Percentiles rank a stretch among this genome's conserved stretches.
These are phyloP conservation scores for Phyllosticta citribraziliensis DNA, from an alignment of 2,329 filamentous ascomycete genomes.

Conservation along the genomic window DNA sequence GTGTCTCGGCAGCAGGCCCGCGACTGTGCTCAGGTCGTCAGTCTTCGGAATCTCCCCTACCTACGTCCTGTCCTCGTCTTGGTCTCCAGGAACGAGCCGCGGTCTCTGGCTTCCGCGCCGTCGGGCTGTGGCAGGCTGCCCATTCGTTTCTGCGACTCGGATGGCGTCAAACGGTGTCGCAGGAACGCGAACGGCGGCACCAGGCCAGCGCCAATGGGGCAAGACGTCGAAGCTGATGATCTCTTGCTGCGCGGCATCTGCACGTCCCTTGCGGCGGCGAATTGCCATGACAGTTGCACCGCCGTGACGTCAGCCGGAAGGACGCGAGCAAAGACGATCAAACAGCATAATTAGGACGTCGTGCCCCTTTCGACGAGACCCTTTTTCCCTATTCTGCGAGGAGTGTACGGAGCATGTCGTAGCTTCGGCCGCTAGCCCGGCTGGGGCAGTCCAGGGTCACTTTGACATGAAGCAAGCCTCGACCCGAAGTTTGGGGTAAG, in stretches of 20 bases:
- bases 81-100: too few relatives aligned
- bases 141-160: not conserved
- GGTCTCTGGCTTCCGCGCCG: not conserved
- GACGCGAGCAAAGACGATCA: not conserved
- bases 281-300: not conserved
- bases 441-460: not conserved
- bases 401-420: not conserved
- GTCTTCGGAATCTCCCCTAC: too few relatives aligned
- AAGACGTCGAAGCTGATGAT: not conserved
- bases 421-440: not conserved
- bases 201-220: not conserved
- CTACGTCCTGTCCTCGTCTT: too few relatives aligned
- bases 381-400: not conserved
- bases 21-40: not conserved
- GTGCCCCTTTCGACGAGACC: not conserved
- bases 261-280: not conserved
- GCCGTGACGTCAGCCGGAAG: not conserved
- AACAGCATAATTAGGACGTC: not conserved
- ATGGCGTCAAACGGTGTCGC: not conserved
- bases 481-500: not conserved
- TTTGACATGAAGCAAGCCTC: not conserved
- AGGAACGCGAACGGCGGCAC: not conserved
- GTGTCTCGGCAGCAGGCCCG: not conserved
- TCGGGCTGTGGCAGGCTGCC: not conserved
- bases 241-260: not conserved